Base-by-base conservation (phyloP, 352 stramenopile genomes). In the Blastocystis sp. region DNA sequence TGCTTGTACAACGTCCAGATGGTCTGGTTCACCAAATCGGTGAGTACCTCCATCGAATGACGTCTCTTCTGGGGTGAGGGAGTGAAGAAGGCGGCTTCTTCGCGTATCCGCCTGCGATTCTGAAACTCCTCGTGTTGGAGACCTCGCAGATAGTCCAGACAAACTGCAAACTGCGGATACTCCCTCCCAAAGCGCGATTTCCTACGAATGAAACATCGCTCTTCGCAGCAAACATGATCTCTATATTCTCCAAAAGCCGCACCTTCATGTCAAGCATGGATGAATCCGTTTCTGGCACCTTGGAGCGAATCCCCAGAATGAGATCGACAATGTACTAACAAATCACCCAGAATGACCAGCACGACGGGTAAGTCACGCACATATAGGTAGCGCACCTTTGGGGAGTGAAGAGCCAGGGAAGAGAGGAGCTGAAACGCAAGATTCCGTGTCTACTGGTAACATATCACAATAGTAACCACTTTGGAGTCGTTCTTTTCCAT, bases 121-220 rank as follows among this genome's bases (percentile, higher is more conserved):
- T 41, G 29, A 19, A 51, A 29, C 37, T 85, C 74, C 45, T 55
- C 29, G 35, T 26, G 41, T 6, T 69, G 24, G 19, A 50, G 26
- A 10, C 66, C 74, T n/a, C 60, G 55, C 12, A 69, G 24, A 0
- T 67, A 85, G 16, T 70, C 35, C 3, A 41, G 24, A 41, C 74
- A 85, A n/a, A 85, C 29, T 0, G 55, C 26, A n/a, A 85, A 85
- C 2, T 85, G 74, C 24, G 74, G 74, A 45, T 85, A 85, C 35
- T 33, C 29, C 1, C 29, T 29, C 9, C 74, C 74, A 67, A 60
- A 85, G n/a, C 60, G 55, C n/a, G 65, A 69, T 29, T 62, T 26
- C 41, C 74, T 85, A 55, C 3, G 31, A 21, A 29, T 33, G 12
- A 37, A 0, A 45, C 4, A 45, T 24, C 16, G 31, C 4, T 0